Base-by-base conservation (phyloP, 257 asterid genomes). In the Mitragyna speciosa region DNA sequence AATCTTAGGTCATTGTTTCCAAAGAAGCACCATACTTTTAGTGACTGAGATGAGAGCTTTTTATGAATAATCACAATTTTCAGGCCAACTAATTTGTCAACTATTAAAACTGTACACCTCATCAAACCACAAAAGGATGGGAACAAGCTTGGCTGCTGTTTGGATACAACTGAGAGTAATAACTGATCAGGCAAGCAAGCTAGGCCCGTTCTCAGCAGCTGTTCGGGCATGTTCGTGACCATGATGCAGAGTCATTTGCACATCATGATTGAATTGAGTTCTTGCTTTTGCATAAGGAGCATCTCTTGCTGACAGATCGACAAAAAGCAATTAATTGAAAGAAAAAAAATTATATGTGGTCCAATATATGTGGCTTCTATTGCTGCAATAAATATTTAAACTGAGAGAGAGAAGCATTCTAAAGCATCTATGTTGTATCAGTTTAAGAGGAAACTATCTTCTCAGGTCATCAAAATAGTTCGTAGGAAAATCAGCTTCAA, bases 231-330 rank as follows among this genome's bases (percentile, higher is more conserved):
- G 79, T 67, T 96, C 97, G 6, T 89, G 91, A 86, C 89, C 81
- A 68, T 85, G 91, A 80, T 91, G 92, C 81, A 89, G 87, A 19
- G 88, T 59, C 97, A 94, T 87, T 85, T 96, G 98, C 58, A 96
- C 96, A 67, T 91, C 97, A 0, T 95, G 95, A 52, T 89, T 83
- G 78, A 90, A 87, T 4, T 90, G 91, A 15, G 97, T 96, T 76
- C 98, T 84, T 28, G 92, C 89, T 78, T 92, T 96, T 8, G 99
- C 99, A 63, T 94, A 96, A 4, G 99, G 99, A 48, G 99, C 99
- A 36, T 88, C 97, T 87, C 98, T 90, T 79, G 97, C 99, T 92
- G 93, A 82, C 43, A 68, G 17, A 64, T 71, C 65, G 72, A 65
- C 49, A 71, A 0, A 48, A 56, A 28, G 28, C 19, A 70, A 51